Percentiles rank a stretch among this genome's conserved stretches.
Evolutionary conservation across 1,139 yeast species (phyloP).

Genomic region (Scheffersomyces segobiensis): DNA sequence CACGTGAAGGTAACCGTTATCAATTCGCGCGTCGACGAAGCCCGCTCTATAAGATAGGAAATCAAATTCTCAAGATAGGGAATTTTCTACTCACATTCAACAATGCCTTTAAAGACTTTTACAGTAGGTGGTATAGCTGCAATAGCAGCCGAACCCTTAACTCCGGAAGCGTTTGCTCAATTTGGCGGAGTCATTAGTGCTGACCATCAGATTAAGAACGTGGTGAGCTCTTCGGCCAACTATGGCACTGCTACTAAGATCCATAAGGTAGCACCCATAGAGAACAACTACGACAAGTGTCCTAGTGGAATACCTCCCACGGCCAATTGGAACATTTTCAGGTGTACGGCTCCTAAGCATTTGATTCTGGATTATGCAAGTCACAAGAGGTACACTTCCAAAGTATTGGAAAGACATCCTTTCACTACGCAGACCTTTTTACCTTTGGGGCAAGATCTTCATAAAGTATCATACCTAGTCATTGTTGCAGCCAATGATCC

Average conservation of each 20-base stretch:
- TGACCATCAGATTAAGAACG: conserved; percentile 40
- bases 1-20: conserved; percentile 5
- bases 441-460: conserved; percentile 72
- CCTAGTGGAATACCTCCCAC: conserved; percentile 48
- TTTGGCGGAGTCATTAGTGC: conserved; percentile 51
- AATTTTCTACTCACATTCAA: background rate
- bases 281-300: conserved; percentile 49
- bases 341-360: conserved; percentile 75
- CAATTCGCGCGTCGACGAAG: conserved; percentile 2
- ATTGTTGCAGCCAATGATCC: conserved; percentile 68
- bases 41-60: conserved; percentile 5
- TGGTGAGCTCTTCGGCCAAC: conserved; percentile 58
- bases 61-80: background rate
- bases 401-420: conserved; percentile 88
- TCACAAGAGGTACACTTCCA: conserved; percentile 48
- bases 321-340: conserved; percentile 80
- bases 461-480: conserved; percentile 63
- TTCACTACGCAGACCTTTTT: conserved; percentile 86
- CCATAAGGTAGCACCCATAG: conserved; percentile 68
- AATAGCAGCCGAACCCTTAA: conserved; percentile 37
- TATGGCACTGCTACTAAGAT: conserved; percentile 91
- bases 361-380: conserved; percentile 37
- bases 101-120: conserved; percentile 45
- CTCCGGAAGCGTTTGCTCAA: conserved; percentile 43
- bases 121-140: conserved; percentile 22